Conservation (phyloP, 2,329 filamentous ascomycete genomes). For the Herpotrichia juniperi region DNA sequence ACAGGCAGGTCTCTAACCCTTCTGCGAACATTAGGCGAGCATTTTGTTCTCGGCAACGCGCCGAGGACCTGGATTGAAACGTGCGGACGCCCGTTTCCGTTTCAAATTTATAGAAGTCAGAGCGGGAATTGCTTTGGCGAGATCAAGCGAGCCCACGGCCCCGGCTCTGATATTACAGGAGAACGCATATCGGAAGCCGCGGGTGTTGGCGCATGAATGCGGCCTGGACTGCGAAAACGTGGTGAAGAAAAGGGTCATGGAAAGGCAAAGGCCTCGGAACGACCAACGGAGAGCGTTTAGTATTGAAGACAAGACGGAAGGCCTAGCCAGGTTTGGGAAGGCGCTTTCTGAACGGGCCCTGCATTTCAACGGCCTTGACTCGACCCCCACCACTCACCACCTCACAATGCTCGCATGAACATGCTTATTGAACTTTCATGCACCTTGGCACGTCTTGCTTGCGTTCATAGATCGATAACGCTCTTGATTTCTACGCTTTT, state of each 20-base stretch:
- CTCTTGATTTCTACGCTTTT: too few relatives aligned
- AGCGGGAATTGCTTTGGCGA: conserved; percentile 20
- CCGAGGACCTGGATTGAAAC: conserved; percentile 44
- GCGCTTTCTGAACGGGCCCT: background rate
- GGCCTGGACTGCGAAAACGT: background rate
- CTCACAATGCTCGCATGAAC: background rate
- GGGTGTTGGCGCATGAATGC: background rate
- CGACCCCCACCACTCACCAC: background rate
- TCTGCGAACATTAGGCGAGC: conserved; percentile 26
- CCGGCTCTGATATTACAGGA: conserved; percentile 11
- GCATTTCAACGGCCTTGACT: background rate
- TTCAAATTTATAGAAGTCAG: conserved; percentile 38
- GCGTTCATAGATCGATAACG: background rate
- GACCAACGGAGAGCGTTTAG: background rate
- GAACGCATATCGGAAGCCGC: background rate
- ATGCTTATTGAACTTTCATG: background rate
- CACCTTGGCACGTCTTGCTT: background rate
- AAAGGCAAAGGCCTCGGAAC: background rate
- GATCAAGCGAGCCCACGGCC: conserved; percentile 12
- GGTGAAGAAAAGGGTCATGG: background rate
- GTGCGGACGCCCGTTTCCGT: conserved; percentile 29
- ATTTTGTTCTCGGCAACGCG: conserved; percentile 28
- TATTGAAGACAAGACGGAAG: background rate
- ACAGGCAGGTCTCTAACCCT: conserved; percentile 13
- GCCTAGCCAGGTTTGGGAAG: background rate